Percentiles rank a stretch among this genome's conserved stretches.
These are phyloP conservation scores for Eucommia ulmoides DNA, from an alignment of 257 asterid genomes.

Conservation along the genomic window DNA sequence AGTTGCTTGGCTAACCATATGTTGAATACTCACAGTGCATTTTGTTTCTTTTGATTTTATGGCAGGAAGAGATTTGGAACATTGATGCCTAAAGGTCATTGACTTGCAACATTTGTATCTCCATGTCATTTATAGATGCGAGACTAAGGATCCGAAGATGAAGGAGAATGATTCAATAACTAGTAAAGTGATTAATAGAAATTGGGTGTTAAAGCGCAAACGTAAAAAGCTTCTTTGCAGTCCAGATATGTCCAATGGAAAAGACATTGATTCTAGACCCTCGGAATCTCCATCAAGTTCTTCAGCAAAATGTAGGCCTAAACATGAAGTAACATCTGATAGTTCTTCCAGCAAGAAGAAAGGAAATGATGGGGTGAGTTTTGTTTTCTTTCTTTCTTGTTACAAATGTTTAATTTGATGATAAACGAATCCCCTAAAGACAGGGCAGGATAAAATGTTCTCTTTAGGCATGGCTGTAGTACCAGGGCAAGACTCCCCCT, in stretches of 20 bases:
- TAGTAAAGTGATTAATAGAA: constrained; percentile 37
- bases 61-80: constrained; percentile 2
- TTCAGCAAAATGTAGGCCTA: constrained; percentile 22
- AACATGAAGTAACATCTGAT: constrained; percentile 24
- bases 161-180: constrained; percentile 37
- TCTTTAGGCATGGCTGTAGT: no score
- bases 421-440: no score
- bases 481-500: no score
- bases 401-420: no score
- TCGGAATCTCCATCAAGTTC: constrained; percentile 27
- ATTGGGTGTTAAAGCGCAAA: constrained; percentile 71
- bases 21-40: no score
- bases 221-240: constrained; percentile 49
- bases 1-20: no score
- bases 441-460: no score
- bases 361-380: constrained; percentile 81
- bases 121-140: constrained; percentile 7
- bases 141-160: constrained; percentile 25
- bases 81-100: constrained; percentile 6
- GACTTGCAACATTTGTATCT: neutral
- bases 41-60: no score
- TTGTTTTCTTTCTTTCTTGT: constrained; percentile 3
- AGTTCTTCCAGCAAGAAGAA: constrained; percentile 45
- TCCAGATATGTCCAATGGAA: constrained; percentile 26
- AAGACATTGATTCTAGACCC: constrained; percentile 26